Base-by-base conservation (phyloP, 2,329 filamentous ascomycete genomes). In the Colletotrichum chlorophyti region DNA sequence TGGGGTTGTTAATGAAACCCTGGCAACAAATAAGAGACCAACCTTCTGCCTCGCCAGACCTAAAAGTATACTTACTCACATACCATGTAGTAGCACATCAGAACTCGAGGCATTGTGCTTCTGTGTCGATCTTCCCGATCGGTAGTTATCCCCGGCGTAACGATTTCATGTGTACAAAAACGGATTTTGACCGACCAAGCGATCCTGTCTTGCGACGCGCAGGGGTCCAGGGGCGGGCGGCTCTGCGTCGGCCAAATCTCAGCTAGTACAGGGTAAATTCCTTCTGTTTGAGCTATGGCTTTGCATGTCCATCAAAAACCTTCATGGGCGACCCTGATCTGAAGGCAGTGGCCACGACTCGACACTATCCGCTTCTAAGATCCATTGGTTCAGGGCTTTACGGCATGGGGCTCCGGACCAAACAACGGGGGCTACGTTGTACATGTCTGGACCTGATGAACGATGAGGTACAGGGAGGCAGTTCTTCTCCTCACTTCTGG, bases 171-270 rank as follows among this genome's bases (percentile, higher is more conserved):
- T 38, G 43, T 50, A 55, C 55, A 26, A 55, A 55, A 55, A 49
- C 55, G 43, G 55, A 55, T 14, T 23, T 49, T 19, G 37, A 27
- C 55, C 55, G 51, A 59, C 51, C 37, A 45, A 43, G 45, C 8
- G 27, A 55, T 55, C 31, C 55, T 50, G 31, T 49, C 43, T 34
- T 43, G 43, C 43, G 55, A 54, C 26, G 43, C 24, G 35, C 55
- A 59, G 32, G 55, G 55, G 26, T 49, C 43, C 15, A 48, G 51
- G 51, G 51, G 37, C n/a, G n/a, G n/a, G n/a, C 51, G 51, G 55
- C 43, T 45, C 43, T 45, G 38, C 12, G 42, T 42, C 50, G 48
- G 53, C 34, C 34, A 48, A 43, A 47, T 47, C 27, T n/a, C n/a
- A n/a, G n/a, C n/a, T 21, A 53, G 23, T 10, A 35, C 14, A 17